These are phyloP conservation scores for Calycina herbarum DNA, from an alignment of 2,329 filamentous ascomycete genomes.

Conservation along the genomic window DNA sequence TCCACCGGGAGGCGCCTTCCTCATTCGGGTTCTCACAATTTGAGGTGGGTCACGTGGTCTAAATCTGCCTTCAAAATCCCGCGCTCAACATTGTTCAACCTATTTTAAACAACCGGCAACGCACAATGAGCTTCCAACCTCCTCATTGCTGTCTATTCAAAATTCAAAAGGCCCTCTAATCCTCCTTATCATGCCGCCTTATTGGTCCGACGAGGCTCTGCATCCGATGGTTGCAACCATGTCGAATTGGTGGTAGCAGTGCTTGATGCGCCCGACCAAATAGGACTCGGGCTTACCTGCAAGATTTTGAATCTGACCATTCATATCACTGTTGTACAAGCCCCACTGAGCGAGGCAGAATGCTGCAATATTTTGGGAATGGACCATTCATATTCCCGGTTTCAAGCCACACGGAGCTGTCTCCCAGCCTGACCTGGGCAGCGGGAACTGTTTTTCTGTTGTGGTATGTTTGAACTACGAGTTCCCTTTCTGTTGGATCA, in stretches of 20 bases:
- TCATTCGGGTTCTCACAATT: too few relatives aligned
- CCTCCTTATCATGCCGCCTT: too few relatives aligned
- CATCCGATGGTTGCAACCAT: not conserved
- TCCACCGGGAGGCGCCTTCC: too few relatives aligned
- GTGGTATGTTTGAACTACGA: not conserved
- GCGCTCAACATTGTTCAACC: too few relatives aligned
- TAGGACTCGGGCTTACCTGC: not conserved
- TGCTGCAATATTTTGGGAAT: not conserved
- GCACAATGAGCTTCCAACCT: too few relatives aligned
- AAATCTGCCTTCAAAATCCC: too few relatives aligned
- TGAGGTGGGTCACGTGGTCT: too few relatives aligned
- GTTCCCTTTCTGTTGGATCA: not conserved
- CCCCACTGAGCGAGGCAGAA: not conserved
- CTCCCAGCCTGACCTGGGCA: not conserved
- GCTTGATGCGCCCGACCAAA: not conserved
- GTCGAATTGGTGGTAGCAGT: not conserved
- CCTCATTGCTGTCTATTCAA: too few relatives aligned
- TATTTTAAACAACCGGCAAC: too few relatives aligned
- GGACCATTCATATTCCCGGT: conserved; percentile 2
- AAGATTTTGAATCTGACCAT: not conserved
- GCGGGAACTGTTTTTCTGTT: not conserved
- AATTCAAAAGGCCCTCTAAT: too few relatives aligned
- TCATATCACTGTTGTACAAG: not conserved
- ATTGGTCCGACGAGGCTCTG: too few relatives aligned
- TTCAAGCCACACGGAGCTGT: not conserved